Conservation (phyloP, 2,329 filamentous ascomycete genomes). For the Blastomyces percursus region DNA sequence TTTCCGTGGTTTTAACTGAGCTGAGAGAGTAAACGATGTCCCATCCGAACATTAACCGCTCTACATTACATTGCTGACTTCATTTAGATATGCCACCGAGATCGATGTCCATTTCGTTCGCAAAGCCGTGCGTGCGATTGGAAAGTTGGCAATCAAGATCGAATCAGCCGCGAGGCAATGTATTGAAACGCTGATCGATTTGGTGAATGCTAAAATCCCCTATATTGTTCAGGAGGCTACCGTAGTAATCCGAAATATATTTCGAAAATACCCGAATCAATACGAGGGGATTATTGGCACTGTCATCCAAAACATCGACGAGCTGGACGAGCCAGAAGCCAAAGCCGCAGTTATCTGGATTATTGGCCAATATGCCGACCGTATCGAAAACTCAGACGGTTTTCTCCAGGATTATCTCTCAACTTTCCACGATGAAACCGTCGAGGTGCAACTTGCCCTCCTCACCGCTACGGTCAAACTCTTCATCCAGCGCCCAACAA, state of each 20-base stretch:
- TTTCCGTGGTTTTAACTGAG: slow-evolving; percentile 87
- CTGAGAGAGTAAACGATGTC: slow-evolving; percentile 60
- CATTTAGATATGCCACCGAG: slow-evolving; percentile 67
- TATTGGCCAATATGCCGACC: slow-evolving; percentile 93
- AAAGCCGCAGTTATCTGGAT: slow-evolving; percentile 99
- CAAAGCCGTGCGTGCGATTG: slow-evolving; percentile 93
- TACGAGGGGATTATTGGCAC: slow-evolving; percentile 97
- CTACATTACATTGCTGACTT: slow-evolving; percentile 4
- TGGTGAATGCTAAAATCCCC: slow-evolving; percentile 94
- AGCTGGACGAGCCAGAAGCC: slow-evolving; percentile 90
- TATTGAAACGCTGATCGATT: slow-evolving; percentile 82
- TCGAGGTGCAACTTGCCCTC: slow-evolving; percentile 89
- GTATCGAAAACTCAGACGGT: slow-evolving; percentile 92
- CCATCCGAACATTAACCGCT: not conserved
- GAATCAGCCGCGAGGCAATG: slow-evolving; percentile 83
- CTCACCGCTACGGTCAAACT: slow-evolving; percentile 95
- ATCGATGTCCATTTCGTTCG: slow-evolving; percentile 98
- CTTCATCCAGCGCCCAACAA: slow-evolving; percentile 93
- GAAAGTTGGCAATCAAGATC: slow-evolving; percentile 97
- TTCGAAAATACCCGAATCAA: slow-evolving; percentile 97
- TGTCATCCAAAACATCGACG: slow-evolving; percentile 91
- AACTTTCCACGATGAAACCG: slow-evolving; percentile 84
- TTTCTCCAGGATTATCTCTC: slow-evolving; percentile 91
- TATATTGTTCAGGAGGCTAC: slow-evolving; percentile 99
- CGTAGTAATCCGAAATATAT: slow-evolving; percentile 97